Percentiles rank a stretch among this genome's conserved stretches.
These are phyloP conservation scores for Phytophthora capsici DNA, from an alignment of 352 stramenopile species.

Conservation along the genomic window DNA sequence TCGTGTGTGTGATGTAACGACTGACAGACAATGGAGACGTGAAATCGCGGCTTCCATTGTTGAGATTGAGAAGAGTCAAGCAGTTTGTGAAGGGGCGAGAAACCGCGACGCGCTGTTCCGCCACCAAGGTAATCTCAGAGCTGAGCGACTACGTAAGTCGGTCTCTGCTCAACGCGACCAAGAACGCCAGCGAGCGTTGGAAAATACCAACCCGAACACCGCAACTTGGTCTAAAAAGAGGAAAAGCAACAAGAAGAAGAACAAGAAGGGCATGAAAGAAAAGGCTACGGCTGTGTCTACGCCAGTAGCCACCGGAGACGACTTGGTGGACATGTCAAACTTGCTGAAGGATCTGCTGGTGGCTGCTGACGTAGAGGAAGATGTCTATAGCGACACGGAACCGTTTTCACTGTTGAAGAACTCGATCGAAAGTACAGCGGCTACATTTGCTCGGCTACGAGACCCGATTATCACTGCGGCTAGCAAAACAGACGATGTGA, in stretches of 20 bases:
- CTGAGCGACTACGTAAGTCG: constrained; percentile 8
- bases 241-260: constrained; percentile 31
- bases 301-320: neutral
- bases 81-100: neutral
- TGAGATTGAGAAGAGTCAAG: constrained; percentile 19
- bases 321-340: neutral
- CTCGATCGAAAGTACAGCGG: neutral
- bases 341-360: constrained; percentile 6
- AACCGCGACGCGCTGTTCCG: constrained; percentile 15
- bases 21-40: constrained; percentile 2
- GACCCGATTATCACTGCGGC: constrained; percentile 11
- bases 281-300: neutral
- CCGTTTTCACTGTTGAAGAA: neutral
- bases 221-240: neutral
- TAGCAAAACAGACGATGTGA: constrained; percentile 19
- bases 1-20: constrained; percentile 21
- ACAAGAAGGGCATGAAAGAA: constrained; percentile 29
- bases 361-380: neutral
- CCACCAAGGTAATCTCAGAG: constrained; percentile 11
- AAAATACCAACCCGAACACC: neutral
- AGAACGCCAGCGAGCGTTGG: constrained; percentile 7
- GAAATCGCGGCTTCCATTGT: constrained; percentile 15
- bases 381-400: neutral
- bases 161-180: constrained; percentile 16
- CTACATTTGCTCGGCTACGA: constrained; percentile 17